Conservation (phyloP, 129 eudicot species). For the Flaveria brownii region DNA sequence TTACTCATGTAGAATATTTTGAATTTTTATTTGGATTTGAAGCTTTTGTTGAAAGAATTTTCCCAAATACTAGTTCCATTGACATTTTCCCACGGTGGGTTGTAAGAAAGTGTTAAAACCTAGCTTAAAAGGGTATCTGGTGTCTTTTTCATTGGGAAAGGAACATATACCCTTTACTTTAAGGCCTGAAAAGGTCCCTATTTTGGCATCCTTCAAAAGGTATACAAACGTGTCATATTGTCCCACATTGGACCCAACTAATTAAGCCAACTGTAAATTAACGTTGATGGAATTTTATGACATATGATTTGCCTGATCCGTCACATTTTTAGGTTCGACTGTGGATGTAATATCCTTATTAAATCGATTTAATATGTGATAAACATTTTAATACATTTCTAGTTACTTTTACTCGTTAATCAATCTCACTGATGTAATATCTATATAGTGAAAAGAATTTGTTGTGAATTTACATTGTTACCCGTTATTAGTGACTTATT, state of each 20-base stretch:
- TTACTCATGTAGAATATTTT: too few relatives aligned
- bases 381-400: too few relatives aligned
- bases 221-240: not conserved
- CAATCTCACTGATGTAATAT: too few relatives aligned
- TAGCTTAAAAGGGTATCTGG: constrained; percentile 19
- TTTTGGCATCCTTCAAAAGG: constrained; percentile 21
- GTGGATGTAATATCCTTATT: not conserved
- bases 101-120: not conserved
- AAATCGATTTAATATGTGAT: too few relatives aligned
- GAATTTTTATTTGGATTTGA: too few relatives aligned
- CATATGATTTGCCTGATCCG: too few relatives aligned
- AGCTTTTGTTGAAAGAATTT: too few relatives aligned
- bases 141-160: constrained; percentile 27
- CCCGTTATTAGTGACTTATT: too few relatives aligned
- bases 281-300: not conserved
- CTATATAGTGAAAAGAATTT: too few relatives aligned
- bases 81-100: not conserved
- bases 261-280: constrained; percentile 1
- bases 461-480: too few relatives aligned
- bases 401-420: too few relatives aligned
- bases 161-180: constrained; percentile 22
- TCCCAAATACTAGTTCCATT: not conserved
- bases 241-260: constrained; percentile 1
- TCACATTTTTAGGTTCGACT: too few relatives aligned
- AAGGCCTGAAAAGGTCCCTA: constrained; percentile 19